Percentiles rank a stretch among this genome's conserved stretches.
Conservation (phyloP, 257 asterid species). For the Avicennia marina region DNA sequence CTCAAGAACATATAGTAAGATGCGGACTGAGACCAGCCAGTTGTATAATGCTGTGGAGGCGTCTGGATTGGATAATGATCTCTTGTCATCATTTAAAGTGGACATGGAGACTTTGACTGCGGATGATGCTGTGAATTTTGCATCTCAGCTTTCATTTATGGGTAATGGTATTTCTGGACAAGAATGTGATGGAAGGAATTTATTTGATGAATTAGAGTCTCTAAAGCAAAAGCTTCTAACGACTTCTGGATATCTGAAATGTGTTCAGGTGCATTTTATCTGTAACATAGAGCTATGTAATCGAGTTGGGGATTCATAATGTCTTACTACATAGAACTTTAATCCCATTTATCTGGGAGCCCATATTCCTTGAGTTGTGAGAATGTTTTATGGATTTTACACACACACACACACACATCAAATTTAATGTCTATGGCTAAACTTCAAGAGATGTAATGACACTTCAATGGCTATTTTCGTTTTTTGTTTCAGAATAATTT, state of each 20-base stretch:
- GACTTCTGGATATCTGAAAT: constrained; percentile 93
- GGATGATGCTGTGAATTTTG: constrained; percentile 80
- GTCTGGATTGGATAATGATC: constrained; percentile 55
- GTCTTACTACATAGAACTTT: not conserved
- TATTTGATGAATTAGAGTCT: constrained; percentile 80
- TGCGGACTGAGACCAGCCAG: constrained; percentile 90
- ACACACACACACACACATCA: too few relatives aligned
- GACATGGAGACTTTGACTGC: constrained; percentile 69
- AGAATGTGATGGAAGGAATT: constrained; percentile 50
- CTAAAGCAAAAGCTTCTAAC: constrained; percentile 80
- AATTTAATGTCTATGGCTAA: too few relatives aligned
- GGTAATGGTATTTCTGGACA: constrained; percentile 37
- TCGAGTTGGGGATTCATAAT: not conserved
- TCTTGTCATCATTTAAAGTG: constrained; percentile 44
- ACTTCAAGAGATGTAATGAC: too few relatives aligned
- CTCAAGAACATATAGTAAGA: constrained; percentile 83
- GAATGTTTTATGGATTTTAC: too few relatives aligned
- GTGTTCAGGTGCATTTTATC: constrained; percentile 70
- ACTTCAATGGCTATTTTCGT: constrained; percentile 21
- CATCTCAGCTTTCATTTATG: constrained; percentile 56
- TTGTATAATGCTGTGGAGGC: constrained; percentile 56
- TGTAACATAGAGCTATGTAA: constrained; percentile 9
- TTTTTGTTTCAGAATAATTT: constrained; percentile 70
- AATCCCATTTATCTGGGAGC: too few relatives aligned
- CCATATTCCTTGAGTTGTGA: too few relatives aligned